These are phyloP conservation scores for Hysterium pulicare DNA, from an alignment of 2,329 filamentous ascomycete species.

Conservation along the genomic window DNA sequence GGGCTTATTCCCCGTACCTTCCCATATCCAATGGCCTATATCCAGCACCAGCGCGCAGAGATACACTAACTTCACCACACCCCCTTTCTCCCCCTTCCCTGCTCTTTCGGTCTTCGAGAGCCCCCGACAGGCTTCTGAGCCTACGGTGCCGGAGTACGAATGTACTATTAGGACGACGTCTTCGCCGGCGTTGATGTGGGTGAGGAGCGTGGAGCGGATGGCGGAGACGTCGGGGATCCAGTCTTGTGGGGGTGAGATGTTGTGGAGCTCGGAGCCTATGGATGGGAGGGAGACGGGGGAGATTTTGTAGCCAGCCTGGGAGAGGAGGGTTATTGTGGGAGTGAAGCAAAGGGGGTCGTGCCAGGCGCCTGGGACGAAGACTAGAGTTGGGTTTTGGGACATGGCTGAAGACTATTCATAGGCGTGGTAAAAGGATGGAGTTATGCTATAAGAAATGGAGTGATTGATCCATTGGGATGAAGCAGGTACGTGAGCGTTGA, in stretches of 20 bases:
- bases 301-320: slow-evolving; percentile 6
- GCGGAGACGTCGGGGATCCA: slow-evolving; percentile 19
- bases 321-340: slow-evolving; percentile 4
- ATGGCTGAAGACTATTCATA: too few species aligned
- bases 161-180: slow-evolving; percentile 34
- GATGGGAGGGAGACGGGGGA: slow-evolving; percentile 24
- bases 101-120: slow-evolving; percentile 18
- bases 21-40: slow-evolving; percentile 3
- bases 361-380: slow-evolving; percentile 16
- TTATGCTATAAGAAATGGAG: neutral
- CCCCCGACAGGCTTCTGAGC: slow-evolving; percentile 20
- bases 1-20: too few species aligned
- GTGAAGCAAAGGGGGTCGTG: slow-evolving; percentile 12
- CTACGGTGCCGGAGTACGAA: slow-evolving; percentile 31
- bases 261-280: slow-evolving; percentile 10
- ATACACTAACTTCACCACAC: slow-evolving; percentile 27
- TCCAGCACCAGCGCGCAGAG: slow-evolving; percentile 9
- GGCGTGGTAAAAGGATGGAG: neutral
- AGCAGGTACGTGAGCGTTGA: too few species aligned
- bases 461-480: too few species aligned
- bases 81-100: slow-evolving; percentile 18
- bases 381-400: slow-evolving; percentile 12
- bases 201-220: slow-evolving; percentile 16
- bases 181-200: slow-evolving; percentile 22
- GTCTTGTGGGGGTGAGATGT: slow-evolving; percentile 13